Evolutionary conservation across 2,329 filamentous ascomycete species (phyloP), one percentile per base, ranked within the genome.

Genomic region (Chaetothyriales sp.): DNA sequence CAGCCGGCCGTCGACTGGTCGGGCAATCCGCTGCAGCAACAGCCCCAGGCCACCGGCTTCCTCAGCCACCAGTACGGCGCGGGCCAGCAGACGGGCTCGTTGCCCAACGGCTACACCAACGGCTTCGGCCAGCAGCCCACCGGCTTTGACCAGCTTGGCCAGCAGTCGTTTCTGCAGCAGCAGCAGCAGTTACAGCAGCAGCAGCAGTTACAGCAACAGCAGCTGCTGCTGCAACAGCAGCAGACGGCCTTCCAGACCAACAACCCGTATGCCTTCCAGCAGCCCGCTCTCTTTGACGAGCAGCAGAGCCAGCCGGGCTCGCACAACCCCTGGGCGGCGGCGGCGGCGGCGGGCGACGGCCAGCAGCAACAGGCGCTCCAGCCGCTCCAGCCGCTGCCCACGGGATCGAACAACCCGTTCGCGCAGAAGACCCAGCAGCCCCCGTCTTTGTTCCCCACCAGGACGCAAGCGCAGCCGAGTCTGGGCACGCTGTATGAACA

Each of bases 331-430:
- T 98, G 90, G 87, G 85, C 87, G 20, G 76, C 74, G 33, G 15
- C 10, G 33, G 33, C 10, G 33, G 15, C 10, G 33, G 33, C 10
- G 90, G 87, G 85, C 87, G 20, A 76, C 74, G 33, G 15, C 10
- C 10, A 13, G 8, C 77, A 73, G 60, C 74, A 70, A 55, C 77
- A 77, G 57, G 73, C 78, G 54, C 70, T 95, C 57, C 83, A 85
- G 65, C 85, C 78, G 54, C 70, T 95, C 57, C 83, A 85, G 65
- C 85, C 89, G 4, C 85, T 88, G 65, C 84, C 86, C 2, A 98
- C 92, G 2, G 92, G 92, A 47, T 97, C 92, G 15, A 98, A 98
- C 74, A 98, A 98, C 66, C 92, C 92, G 2, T 98, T 98, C 64
- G 90, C 92, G 22, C 59, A 60, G 47, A 58, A 50, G 46, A 48